Base-by-base conservation (phyloP, 768 basidiomycete species). In the Grammothele lineata region DNA sequence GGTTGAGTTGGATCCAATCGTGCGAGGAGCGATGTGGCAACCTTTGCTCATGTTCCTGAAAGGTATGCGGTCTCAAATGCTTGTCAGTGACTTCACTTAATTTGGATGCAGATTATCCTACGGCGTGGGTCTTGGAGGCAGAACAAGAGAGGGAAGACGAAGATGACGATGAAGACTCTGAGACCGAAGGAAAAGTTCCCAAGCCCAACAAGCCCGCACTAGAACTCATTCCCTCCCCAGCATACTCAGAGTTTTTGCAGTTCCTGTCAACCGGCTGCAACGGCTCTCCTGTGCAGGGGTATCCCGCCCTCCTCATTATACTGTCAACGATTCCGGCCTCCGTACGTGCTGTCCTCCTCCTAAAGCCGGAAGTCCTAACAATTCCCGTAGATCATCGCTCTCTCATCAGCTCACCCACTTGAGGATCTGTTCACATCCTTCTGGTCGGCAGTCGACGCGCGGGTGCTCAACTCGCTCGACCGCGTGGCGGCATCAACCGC, bases 201-300 rank as follows among this genome's bases (percentile, higher is more conserved):
- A 7, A 40, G 35, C 8, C n/a, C 44, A 0, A 12, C 41, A 7
- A 41, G 18, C 35, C 35, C 15, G 35, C 18, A 7, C 6, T 9
- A 17, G 25, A 32, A 23, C 26, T 23, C 47, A 50, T 27, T 37
- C 56, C 58, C 22, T 78, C 75, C 9, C 57, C 59, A 19, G 78
- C 81, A 2, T 95, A 87, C 58, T 63, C 58, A 12, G 82, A 86
- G 40, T 93, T 97, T 65, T 68, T 92, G 18, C 76, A 74, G 30
- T 96, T 93, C 68, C 75, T 97, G 18, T 70, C 81, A 45, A 67
- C 79, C 1, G 90, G 84, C 10, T 96, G 92, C 62, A 77, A 80
- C n/a, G 85, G 87, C 1, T 79, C 84, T 4, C 85, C 92, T 0
- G 61, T 80, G 1, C 76, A 86, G 53, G 87, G 87, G 2, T 98